Percentiles rank a stretch among this genome's conserved stretches.
phyloP scores from a whole-genome alignment of 768 basidiomycete genomes.

The Xanthoconium stramineum region DNA sequence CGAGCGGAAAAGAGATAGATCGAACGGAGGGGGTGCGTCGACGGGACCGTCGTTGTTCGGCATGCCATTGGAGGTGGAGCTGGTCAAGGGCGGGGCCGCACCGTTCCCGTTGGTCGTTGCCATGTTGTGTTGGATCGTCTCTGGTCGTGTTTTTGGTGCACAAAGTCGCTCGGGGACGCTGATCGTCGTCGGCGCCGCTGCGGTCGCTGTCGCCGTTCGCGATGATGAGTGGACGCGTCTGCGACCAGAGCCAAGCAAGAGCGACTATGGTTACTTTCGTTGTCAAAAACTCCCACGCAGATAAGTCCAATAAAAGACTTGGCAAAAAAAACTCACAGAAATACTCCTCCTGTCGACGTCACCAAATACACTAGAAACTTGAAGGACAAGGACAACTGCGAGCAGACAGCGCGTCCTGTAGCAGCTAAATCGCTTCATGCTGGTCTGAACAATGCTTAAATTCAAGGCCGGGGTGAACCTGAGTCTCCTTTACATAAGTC shows the following conservation, averaged over 20 bases:
- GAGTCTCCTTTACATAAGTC: background rate
- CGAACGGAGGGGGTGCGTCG: slow-evolving; percentile 50
- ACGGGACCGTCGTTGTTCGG: slow-evolving; percentile 30
- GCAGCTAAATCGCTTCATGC: no score
- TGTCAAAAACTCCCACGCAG: slow-evolving; percentile 20
- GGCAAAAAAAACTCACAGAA: background rate
- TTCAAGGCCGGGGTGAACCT: background rate
- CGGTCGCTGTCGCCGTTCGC: slow-evolving; percentile 19
- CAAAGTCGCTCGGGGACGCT: background rate
- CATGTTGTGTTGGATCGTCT: slow-evolving; percentile 15
- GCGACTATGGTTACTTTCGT: background rate
- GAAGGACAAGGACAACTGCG: no score
- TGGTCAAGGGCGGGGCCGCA: slow-evolving; percentile 27
- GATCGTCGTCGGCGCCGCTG: slow-evolving; percentile 8
- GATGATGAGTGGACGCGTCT: slow-evolving; percentile 28
- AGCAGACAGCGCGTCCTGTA: background rate
- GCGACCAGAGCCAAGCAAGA: background rate
- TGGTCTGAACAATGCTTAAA: no score
- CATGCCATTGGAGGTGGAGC: slow-evolving; percentile 29
- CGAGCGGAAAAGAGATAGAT: slow-evolving; percentile 62
- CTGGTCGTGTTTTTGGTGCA: slow-evolving; percentile 11
- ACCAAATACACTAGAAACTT: no score
- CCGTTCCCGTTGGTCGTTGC: slow-evolving; percentile 23
- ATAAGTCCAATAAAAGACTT: slow-evolving; percentile 15
- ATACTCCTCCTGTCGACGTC: no score